Base-by-base conservation (phyloP, 768 basidiomycete species). In the Tubosaeta sp. region DNA sequence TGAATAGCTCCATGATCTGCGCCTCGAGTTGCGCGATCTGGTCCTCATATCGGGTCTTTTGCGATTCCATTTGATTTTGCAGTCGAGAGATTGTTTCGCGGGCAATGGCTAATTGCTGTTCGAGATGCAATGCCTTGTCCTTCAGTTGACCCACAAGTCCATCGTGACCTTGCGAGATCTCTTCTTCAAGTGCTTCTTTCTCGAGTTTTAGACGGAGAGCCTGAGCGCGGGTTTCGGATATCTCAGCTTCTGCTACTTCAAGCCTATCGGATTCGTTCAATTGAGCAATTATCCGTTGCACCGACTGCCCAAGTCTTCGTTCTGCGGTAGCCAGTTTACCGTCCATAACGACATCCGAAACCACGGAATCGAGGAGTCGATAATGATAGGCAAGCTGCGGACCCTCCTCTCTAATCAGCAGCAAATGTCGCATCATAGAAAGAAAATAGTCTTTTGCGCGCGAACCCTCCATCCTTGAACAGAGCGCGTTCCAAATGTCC, bases 1-100 rank as follows among this genome's bases (percentile, higher is more conserved):
- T 79, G 73, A 94, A 98, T 16, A 97, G 70, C 64, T 96, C 94
- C 77, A 89, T 82, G 54, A 95, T 94, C 73, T 96, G 90, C 12
- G 86, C 79, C 63, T 96, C 93, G 13, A 95, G 82, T 66, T 95
- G 90, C 4, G 81, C 76, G 50, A 97, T 91, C 58, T 83, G 83
- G 51, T 92, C 89, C 62, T 94, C 89, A 62, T 94, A 94, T 13
- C 80, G 82, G 14, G 72, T 66, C 65, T 86, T 89, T 71, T 94
- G 89, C 35, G 79, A 77, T 58, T 82, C 84, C 48, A 96, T 70
- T 61, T 91, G 89, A 16, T 79, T 80, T 61, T 91, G 86, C 10
- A 96, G 73, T 44, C 86, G 76, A 25, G 81, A 75, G 14, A 83
- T 87, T 11, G 84, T 91, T 49, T 89, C 87, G 36, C 94, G 78